Base-by-base conservation (phyloP, 208 protist genomes). In the Trypanosoma caninum region DNA sequence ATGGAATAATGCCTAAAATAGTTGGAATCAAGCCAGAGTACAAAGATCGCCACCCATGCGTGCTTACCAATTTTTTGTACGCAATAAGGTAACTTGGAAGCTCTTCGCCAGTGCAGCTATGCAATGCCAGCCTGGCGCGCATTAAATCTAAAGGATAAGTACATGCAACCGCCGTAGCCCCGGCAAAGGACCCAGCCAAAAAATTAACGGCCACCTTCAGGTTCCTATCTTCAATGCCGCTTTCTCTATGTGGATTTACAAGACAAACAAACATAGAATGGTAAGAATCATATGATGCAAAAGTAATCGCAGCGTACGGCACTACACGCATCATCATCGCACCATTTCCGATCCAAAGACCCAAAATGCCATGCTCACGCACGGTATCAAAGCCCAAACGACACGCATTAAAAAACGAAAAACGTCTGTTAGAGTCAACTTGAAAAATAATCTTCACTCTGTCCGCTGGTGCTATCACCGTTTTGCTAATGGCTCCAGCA, bases 391-490 rank as follows among this genome's bases (percentile, higher is more conserved):
- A 53, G 30, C 86, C 78, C 7, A 94, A 67, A 20, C 65, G 72
- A 8, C 84, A 13, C 10, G 91, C 89, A 59, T 82, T 83, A 16
- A 69, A 54, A 31, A 96, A 56, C 44, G 58, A 80, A 56, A 94
- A 96, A 10, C 18, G 48, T 22, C 81, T 77, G 1, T 42, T 47
- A 4, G 82, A 81, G 35, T 90, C 82, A 18, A 98, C 95, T 60
- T 98, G 95, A 42, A 97, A 97, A 20, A 98, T 87, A 51, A 98
- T 98, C 65, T 98, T 98, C 22, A 97, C 70, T 18, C 95, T 78
- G 57, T 98, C 97, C 2, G 88, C 83, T 13, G 97, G 97, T 1
- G 94, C 83, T 40, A 97, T 97, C 13, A 92, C 74, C 7, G 94
- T 97, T 53, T 97, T 94, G 61, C 92, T 95, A 27, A 97, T 80